phyloP scores from a whole-genome alignment of 495 filamentous ascomycete genomes.

The Parachaetomium inaequale region DNA sequence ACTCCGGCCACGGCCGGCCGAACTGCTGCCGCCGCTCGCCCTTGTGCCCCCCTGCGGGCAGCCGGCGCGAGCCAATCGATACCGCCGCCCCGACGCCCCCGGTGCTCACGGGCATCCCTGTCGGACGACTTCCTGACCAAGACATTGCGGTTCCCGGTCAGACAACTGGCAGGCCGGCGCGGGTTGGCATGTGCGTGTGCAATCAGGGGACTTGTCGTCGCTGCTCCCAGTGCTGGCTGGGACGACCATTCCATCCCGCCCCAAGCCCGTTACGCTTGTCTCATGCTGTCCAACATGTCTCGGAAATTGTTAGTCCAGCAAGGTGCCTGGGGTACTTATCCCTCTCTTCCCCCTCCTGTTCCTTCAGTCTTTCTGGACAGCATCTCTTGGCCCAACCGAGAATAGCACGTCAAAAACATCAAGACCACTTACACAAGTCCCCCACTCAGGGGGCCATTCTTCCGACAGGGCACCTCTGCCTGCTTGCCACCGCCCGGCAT shows the following conservation, averaged over 20 bases:
- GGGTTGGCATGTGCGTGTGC: not conserved
- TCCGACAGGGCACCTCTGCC: slow-evolving; percentile 15
- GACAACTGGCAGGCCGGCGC: slow-evolving; percentile 8
- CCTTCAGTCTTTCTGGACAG: not conserved
- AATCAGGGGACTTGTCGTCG: slow-evolving; percentile 1
- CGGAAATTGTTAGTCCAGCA: slow-evolving; percentile 15
- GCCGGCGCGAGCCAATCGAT: slow-evolving; percentile 16
- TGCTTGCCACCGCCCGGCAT: slow-evolving; percentile 2
- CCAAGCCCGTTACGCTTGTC: not conserved
- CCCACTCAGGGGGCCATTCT: slow-evolving; percentile 28
- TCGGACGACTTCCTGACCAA: slow-evolving; percentile 7
- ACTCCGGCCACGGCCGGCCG: slow-evolving; percentile 11
- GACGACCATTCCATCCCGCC: slow-evolving; percentile 3
- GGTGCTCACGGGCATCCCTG: too few relatives aligned
- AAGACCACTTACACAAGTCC: slow-evolving; percentile 21
- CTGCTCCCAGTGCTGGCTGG: not conserved
- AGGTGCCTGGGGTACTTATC: slow-evolving; percentile 19
- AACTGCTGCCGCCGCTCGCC: slow-evolving; percentile 3
- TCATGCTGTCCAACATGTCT: slow-evolving; percentile 10
- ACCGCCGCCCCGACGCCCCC: slow-evolving; percentile 9
- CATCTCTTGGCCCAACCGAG: slow-evolving; percentile 3
- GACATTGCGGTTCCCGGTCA: slow-evolving; percentile 1
- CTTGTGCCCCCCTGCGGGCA: not conserved
- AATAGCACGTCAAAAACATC: slow-evolving; percentile 13
- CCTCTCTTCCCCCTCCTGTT: not conserved